phyloP scores from a whole-genome alignment of 768 basidiomycete species.

The Exidia glandulosa region DNA sequence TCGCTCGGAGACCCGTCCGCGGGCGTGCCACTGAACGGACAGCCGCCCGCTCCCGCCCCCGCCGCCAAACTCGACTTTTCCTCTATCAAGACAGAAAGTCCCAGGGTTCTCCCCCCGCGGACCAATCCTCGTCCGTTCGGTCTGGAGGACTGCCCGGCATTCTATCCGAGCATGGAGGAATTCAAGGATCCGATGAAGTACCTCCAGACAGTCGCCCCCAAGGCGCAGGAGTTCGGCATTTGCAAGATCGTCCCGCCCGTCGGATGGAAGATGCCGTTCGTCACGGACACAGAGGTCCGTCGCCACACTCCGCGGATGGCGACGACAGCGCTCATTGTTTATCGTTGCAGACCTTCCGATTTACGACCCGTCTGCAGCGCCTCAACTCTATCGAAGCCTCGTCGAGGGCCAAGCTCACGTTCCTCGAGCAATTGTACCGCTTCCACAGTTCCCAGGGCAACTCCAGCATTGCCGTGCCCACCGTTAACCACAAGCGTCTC shows the following conservation, averaged over 20 bases:
- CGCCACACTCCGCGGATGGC: background rate
- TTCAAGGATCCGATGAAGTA: conserved; percentile 93
- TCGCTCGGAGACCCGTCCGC: conserved; percentile 44
- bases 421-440: conserved; percentile 90
- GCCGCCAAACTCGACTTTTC: conserved; percentile 45
- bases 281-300: conserved; percentile 85
- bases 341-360: conserved; percentile 64
- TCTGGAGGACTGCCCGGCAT: conserved; percentile 81
- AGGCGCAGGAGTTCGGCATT: conserved; percentile 72
- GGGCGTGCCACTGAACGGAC: conserved; percentile 27
- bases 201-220: conserved; percentile 66
- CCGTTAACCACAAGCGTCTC: conserved; percentile 83
- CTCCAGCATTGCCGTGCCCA: conserved; percentile 80
- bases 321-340: background rate
- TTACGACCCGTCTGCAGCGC: conserved; percentile 89
- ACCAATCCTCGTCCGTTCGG: conserved; percentile 64
- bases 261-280: conserved; percentile 93
- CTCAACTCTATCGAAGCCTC: conserved; percentile 97
- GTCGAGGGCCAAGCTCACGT: conserved; percentile 92
- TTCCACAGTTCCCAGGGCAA: conserved; percentile 96
- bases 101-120: conserved; percentile 27
- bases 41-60: background rate
- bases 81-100: conserved; percentile 57
- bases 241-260: conserved; percentile 92
- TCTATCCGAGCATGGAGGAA: conserved; percentile 80